These are phyloP conservation scores for Ilyonectria robusta DNA, from an alignment of 2,329 filamentous ascomycete species.

Conservation along the genomic window DNA sequence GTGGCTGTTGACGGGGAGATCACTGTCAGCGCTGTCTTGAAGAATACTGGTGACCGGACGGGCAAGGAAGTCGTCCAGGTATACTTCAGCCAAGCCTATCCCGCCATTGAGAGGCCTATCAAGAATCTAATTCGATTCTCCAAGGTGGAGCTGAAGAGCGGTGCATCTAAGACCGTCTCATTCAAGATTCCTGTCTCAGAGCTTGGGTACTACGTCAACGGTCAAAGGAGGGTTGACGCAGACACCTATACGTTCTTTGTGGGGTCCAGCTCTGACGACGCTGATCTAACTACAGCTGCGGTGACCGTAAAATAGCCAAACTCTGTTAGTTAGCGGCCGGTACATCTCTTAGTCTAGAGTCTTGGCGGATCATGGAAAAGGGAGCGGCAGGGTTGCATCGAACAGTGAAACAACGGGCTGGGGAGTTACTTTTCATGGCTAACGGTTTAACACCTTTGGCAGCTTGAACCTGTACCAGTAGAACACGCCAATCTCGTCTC, in stretches of 20 bases:
- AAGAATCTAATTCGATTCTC: slow-evolving; percentile 73
- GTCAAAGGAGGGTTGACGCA: not conserved
- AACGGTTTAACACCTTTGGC: too few relatives aligned
- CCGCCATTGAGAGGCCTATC: slow-evolving; percentile 62
- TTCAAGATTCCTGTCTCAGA: slow-evolving; percentile 38
- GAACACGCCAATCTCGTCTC: too few relatives aligned
- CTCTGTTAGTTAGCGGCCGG: too few relatives aligned
- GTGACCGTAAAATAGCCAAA: too few relatives aligned
- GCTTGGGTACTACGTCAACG: slow-evolving; percentile 44
- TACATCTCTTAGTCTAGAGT: too few relatives aligned
- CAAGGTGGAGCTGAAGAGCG: slow-evolving; percentile 71
- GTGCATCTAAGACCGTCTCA: slow-evolving; percentile 52
- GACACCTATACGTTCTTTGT: not conserved
- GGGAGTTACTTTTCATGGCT: too few relatives aligned
- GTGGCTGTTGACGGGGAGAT: not conserved
- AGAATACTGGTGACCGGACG: slow-evolving; percentile 66
- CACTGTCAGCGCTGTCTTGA: slow-evolving; percentile 63
- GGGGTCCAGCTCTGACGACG: not conserved
- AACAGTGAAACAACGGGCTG: too few relatives aligned
- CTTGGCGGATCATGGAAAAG: too few relatives aligned
- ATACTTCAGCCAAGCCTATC: slow-evolving; percentile 64
- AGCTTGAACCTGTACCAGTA: too few relatives aligned
- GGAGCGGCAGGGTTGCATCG: too few relatives aligned
- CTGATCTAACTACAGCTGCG: too few relatives aligned
- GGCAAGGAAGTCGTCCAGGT: slow-evolving; percentile 67